Conservation (phyloP, 2,329 filamentous ascomycete genomes). For the Lasiodiplodia sp. region DNA sequence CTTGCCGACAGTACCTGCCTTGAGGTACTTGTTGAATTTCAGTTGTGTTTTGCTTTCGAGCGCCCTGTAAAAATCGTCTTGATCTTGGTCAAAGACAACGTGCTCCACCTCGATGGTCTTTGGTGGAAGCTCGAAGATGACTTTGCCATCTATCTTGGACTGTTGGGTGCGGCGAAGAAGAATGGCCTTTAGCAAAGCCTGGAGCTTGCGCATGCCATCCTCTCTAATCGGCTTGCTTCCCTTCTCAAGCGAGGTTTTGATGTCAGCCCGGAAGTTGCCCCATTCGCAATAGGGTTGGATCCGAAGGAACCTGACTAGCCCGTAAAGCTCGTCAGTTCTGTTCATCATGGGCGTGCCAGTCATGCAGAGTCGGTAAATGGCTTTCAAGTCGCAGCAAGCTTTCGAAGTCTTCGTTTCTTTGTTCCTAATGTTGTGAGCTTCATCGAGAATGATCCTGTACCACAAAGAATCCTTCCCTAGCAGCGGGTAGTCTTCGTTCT, state of each 20-base stretch:
- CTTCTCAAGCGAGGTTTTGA: conserved; percentile 39
- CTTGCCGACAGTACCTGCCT: conserved; percentile 70
- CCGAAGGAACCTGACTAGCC: conserved; percentile 76
- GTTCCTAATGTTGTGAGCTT: conserved; percentile 85
- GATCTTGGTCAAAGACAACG: conserved; percentile 71
- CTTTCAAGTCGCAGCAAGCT: conserved; percentile 65
- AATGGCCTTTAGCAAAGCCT: conserved; percentile 78
- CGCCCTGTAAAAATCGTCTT: conserved; percentile 69
- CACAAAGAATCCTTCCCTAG: conserved; percentile 68
- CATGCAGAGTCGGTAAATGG: conserved; percentile 74
- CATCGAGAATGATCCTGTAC: conserved; percentile 77
- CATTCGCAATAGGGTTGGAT: conserved; percentile 77
- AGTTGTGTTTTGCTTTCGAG: conserved; percentile 73
- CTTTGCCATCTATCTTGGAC: conserved; percentile 79
- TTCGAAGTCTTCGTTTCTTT: conserved; percentile 67
- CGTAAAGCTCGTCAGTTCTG: conserved; percentile 76
- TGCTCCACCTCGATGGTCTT: conserved; percentile 69
- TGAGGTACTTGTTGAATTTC: conserved; percentile 79
- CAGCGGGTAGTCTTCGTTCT: conserved; percentile 63
- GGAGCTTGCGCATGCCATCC: conserved; percentile 72
- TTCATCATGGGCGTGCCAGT: conserved; percentile 93
- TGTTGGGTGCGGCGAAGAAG: conserved; percentile 84
- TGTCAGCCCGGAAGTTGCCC: conserved; percentile 67
- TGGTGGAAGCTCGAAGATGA: conserved; percentile 72
- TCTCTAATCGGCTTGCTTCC: conserved; percentile 35